These are phyloP conservation scores for Podospora pseudoanserina DNA, from an alignment of 495 filamentous ascomycete genomes.

Conservation along the genomic window DNA sequence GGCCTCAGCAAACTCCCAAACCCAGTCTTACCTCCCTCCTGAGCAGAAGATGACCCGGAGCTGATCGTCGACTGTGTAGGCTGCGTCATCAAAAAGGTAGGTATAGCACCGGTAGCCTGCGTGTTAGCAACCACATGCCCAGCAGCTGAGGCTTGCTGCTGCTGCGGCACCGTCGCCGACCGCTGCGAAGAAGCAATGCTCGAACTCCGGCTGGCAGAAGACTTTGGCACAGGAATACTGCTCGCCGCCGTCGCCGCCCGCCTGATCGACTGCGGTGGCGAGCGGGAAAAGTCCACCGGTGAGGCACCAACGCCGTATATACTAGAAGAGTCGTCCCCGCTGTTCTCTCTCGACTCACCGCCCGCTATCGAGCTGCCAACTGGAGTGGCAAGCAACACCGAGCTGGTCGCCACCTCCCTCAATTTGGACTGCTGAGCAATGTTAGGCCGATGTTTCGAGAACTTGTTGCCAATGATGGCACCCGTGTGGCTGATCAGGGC, in stretches of 20 bases:
- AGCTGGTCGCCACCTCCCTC: slow-evolving; percentile 71
- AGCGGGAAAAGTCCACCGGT: slow-evolving; percentile 49
- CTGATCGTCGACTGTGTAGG: slow-evolving; percentile 31
- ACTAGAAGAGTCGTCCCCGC: slow-evolving; percentile 49
- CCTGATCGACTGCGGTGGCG: slow-evolving; percentile 43
- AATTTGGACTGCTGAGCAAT: slow-evolving; percentile 74
- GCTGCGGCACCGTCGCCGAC: slow-evolving; percentile 23
- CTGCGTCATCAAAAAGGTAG: slow-evolving; percentile 41
- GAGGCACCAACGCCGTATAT: slow-evolving; percentile 38
- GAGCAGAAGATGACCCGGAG: neutral
- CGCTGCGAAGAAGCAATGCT: slow-evolving; percentile 43
- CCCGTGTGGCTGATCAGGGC: slow-evolving; percentile 93
- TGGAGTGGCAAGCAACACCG: slow-evolving; percentile 47
- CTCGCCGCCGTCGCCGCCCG: slow-evolving; percentile 40
- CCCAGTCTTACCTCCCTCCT: slow-evolving; percentile 4
- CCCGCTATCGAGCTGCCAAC: slow-evolving; percentile 13
- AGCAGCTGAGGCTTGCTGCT: slow-evolving; percentile 12
- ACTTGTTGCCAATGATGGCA: slow-evolving; percentile 95
- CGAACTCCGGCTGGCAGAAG: slow-evolving; percentile 43
- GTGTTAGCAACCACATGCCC: slow-evolving; percentile 22
- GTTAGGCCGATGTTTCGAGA: slow-evolving; percentile 78
- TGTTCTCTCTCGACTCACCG: slow-evolving; percentile 40
- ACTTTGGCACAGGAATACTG: slow-evolving; percentile 19
- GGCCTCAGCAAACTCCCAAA: slow-evolving; percentile 25
- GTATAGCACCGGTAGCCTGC: slow-evolving; percentile 26